Percentiles rank a stretch among this genome's conserved stretches.
These are phyloP conservation scores for Eucalyptus virginea DNA, from an alignment of 345 rosid species.

Conservation along the genomic window DNA sequence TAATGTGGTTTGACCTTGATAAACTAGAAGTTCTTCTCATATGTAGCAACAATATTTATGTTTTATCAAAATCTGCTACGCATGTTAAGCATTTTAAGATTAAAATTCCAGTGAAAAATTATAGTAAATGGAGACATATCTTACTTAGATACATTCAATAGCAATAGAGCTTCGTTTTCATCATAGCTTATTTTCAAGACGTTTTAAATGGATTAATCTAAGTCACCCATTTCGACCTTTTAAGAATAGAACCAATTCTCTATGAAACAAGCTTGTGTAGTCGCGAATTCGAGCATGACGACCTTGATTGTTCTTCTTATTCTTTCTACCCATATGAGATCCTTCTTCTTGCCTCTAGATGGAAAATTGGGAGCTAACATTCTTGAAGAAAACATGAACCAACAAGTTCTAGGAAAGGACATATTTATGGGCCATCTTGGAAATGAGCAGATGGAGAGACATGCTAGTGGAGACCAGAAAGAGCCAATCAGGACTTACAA, in stretches of 20 bases:
- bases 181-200: background rate
- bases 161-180: background rate
- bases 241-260: background rate
- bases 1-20: background rate
- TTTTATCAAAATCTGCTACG: background rate
- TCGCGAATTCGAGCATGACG: background rate
- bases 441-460: background rate
- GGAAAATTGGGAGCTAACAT: too few species aligned
- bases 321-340: background rate
- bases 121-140: background rate
- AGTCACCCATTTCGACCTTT: background rate
- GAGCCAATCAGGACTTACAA: too few species aligned
- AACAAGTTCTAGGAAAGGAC: background rate
- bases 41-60: too few species aligned
- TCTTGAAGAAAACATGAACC: background rate
- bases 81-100: background rate
- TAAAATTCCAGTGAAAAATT: background rate
- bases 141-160: background rate
- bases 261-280: background rate
- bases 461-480: too few species aligned
- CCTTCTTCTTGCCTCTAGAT: too few species aligned
- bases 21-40: too few species aligned
- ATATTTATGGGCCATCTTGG: background rate
- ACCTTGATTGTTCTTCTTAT: background rate
- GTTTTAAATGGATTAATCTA: background rate